A percentile compares a stretch with the other conserved stretches of the same genome.
phyloP scores from a whole-genome alignment of 2,329 filamentous ascomycete species.

The Trichoderma aggressivum region DNA sequence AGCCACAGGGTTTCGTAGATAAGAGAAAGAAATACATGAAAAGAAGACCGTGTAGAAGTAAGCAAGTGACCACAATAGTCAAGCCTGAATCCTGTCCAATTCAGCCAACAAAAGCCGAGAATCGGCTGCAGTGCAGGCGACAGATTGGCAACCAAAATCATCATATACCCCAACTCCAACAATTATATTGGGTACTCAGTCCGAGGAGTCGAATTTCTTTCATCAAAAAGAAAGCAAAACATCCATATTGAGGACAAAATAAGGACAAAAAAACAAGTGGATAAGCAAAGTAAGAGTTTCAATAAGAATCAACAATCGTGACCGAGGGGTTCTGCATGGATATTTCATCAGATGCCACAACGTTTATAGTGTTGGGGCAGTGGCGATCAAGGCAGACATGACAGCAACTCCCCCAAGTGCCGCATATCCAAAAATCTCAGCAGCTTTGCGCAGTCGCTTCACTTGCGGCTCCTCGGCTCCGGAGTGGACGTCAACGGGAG shows the following conservation, averaged over 20 bases:
- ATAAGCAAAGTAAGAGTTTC: background rate
- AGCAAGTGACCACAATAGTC: background rate
- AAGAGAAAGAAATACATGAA: background rate
- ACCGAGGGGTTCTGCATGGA: background rate
- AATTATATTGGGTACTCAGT: background rate
- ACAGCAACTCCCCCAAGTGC: conserved; percentile 39
- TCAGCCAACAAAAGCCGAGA: background rate
- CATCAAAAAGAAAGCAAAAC: background rate
- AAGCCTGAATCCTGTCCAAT: background rate
- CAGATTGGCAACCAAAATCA: background rate
- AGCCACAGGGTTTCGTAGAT: conserved; percentile 2
- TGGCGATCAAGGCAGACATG: conserved; percentile 39
- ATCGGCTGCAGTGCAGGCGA: background rate
- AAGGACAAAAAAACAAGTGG: background rate
- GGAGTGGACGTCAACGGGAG: background rate
- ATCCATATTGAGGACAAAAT: background rate
- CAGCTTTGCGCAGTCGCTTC: conserved; percentile 35
- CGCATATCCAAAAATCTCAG: conserved; percentile 36
- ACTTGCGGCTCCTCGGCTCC: conserved; percentile 20
- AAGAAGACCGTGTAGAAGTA: background rate
- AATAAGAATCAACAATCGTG: background rate
- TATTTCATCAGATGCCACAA: background rate
- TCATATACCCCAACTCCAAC: background rate
- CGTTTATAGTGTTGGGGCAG: conserved; percentile 31
- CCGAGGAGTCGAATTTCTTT: background rate